Conservation (phyloP, 1,139 yeast species). For the Candida albicans region DNA sequence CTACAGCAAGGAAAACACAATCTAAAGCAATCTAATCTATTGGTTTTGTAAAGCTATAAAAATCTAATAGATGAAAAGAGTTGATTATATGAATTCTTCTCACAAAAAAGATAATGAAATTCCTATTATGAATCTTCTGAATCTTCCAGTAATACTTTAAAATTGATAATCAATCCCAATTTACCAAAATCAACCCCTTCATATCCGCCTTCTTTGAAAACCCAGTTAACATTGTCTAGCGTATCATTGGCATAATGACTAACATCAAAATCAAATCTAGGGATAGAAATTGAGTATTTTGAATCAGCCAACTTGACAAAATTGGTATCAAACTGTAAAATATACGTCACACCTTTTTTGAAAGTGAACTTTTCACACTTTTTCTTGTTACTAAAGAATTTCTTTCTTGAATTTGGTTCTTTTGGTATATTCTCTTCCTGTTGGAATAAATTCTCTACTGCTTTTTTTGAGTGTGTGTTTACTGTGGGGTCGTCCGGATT, state of each 20-base stretch:
- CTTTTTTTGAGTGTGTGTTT: slow-evolving; percentile 9
- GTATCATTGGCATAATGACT: slow-evolving; percentile 42
- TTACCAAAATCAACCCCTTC: slow-evolving; percentile 40
- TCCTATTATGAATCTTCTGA: slow-evolving; percentile 6
- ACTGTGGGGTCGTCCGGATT: slow-evolving; percentile 5
- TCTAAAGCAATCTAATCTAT: too few relatives aligned
- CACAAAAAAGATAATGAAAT: too few relatives aligned
- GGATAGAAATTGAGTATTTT: slow-evolving; percentile 41
- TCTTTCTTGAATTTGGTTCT: slow-evolving; percentile 32
- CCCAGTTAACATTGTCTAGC: slow-evolving; percentile 47
- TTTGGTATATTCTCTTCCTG: slow-evolving; percentile 29
- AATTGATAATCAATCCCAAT: slow-evolving; percentile 41
- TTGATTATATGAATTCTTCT: too few relatives aligned
- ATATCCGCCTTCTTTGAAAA: slow-evolving; percentile 38
- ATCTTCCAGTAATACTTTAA: slow-evolving; percentile 38
- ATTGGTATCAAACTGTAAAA: slow-evolving; percentile 40
- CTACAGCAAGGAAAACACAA: too few relatives aligned
- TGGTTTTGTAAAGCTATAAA: too few relatives aligned
- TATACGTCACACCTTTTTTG: slow-evolving; percentile 23
- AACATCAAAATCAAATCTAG: slow-evolving; percentile 46
- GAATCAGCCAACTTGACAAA: slow-evolving; percentile 44
- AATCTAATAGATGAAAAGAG: too few relatives aligned
- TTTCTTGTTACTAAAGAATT: slow-evolving; percentile 30
- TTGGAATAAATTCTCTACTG: slow-evolving; percentile 17
- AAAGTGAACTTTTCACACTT: slow-evolving; percentile 36